Base-by-base conservation (phyloP, 1,139 yeast species). In the Candida anutae region DNA sequence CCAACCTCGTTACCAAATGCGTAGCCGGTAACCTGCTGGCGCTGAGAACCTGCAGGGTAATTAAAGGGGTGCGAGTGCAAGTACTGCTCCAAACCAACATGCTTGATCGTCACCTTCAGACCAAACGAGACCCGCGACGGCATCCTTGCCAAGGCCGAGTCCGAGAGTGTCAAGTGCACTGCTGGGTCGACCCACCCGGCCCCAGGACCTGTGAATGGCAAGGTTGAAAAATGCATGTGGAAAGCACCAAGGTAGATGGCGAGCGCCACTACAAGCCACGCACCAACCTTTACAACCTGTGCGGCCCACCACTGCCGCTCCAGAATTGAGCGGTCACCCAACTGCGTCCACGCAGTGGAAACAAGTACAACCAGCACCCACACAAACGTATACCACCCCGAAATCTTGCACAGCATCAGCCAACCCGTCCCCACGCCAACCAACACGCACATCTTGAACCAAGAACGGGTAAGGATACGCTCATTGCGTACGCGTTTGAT, bases 21-120 rank as follows among this genome's bases (percentile, higher is more conserved):
- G 33, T 74, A 71, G 21, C 78, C 55, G 0, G 88, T 69, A 5
- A 82, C 88, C 48, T 80, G 83, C 46, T 82, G 90, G 37, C 75
- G 73, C 1, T 54, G 46, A 0, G 84, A 63, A 0, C 82, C 83
- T 1, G 64, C 50, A 21, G 60, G 62, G 45, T 77, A 81, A 3
- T 50, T 52, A 33, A 49, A 54, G 23, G 67, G 56, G 43, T 80
- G 84, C 0, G 94, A 79, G 42, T 81, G 87, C 31, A 84, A 55
- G 44, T 80, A 83, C 2, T 69, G 69, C 22, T 80, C 81, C 17
- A 78, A 50, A 12, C 63, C 60, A n/a, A 53, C 43, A 48, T 83
- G 93, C 38, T 84, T 73, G 11, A 84, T 40, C 10, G 84, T 75
- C 12, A 84, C 63, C 0, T 74, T 61, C 28, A 84, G 70, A 3